These are phyloP conservation scores for Guadua angustifolia DNA, from an alignment of 176 grass and related monocot genomes.

Conservation along the genomic window DNA sequence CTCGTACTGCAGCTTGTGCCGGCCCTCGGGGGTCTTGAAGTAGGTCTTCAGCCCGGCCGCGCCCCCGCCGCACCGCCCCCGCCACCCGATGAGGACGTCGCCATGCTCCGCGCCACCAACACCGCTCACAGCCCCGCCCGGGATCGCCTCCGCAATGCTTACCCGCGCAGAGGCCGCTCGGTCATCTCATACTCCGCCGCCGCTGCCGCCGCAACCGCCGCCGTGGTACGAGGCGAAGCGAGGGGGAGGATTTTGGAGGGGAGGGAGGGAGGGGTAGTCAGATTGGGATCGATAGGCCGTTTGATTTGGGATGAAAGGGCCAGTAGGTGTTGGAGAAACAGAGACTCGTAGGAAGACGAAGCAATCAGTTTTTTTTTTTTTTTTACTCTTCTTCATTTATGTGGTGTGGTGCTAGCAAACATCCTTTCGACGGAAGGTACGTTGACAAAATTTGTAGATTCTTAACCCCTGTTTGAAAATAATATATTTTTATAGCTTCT, in stretches of 20 bases:
- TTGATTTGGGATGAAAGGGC: constrained; percentile 33
- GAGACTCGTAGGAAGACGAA: background rate
- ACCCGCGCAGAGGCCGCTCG: background rate
- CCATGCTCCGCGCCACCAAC: constrained; percentile 53
- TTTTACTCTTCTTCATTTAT: background rate
- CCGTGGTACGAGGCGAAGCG: background rate
- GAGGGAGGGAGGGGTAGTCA: constrained; percentile 14
- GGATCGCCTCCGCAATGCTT: constrained; percentile 28
- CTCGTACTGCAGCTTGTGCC: constrained; percentile 93
- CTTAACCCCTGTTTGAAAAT: too few species aligned
- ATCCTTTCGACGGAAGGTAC: background rate
- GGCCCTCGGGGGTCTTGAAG: constrained; percentile 97
- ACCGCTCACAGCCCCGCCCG: constrained; percentile 24
- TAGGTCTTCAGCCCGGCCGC: constrained; percentile 72
- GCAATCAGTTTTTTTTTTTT: background rate
- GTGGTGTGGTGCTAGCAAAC: background rate
- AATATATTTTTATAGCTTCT: too few species aligned
- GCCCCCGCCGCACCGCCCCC: constrained; percentile 45
- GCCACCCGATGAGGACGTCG: constrained; percentile 50
- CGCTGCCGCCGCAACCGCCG: background rate
- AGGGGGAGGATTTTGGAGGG: constrained; percentile 47
- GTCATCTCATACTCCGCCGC: background rate
- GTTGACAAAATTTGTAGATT: too few species aligned
- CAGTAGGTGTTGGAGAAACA: background rate
- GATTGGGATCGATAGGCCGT: constrained; percentile 10